Conservation (phyloP, 768 basidiomycete genomes). For the Agaricus bisporus region DNA sequence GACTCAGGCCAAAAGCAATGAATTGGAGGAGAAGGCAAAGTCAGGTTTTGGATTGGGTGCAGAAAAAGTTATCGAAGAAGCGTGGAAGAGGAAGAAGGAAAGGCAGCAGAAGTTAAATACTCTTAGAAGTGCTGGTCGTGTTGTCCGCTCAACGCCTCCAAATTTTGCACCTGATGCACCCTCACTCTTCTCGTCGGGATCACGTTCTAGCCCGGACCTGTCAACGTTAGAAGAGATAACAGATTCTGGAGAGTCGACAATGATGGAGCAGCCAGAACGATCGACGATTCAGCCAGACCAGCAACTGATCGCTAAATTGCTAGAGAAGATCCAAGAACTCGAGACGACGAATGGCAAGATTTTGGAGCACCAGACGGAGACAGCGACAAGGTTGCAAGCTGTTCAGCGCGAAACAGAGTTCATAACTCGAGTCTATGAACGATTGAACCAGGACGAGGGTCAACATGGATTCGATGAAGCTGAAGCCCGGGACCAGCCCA, state of each 20-base stretch:
- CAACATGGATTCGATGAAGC: conserved; percentile 25
- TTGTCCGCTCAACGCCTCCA: conserved; percentile 23
- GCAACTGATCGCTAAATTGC: conserved; percentile 61
- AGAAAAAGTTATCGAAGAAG: conserved; percentile 34
- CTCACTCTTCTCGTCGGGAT: conserved; percentile 26
- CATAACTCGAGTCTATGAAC: conserved; percentile 67
- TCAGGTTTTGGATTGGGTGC: conserved; percentile 34
- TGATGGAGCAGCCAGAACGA: conserved; percentile 1
- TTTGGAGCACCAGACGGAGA: conserved; percentile 56
- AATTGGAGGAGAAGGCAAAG: conserved; percentile 63
- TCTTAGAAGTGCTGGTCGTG: conserved; percentile 33
- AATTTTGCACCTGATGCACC: conserved; percentile 59
- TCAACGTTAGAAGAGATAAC: conserved; percentile 12
- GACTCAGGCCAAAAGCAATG: conserved; percentile 64
- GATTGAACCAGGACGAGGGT: conserved; percentile 46
- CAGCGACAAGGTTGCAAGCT: conserved; percentile 52
- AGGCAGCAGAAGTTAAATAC: conserved; percentile 50
- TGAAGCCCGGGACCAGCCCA: conserved; percentile 14
- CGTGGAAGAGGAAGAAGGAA: conserved; percentile 41
- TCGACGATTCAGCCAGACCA: conserved; percentile 41
- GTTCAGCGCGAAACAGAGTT: conserved; percentile 69
- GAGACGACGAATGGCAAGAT: conserved; percentile 70
- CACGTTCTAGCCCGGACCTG: conserved; percentile 9
- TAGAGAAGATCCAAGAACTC: conserved; percentile 70
- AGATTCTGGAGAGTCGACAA: neutral